Conservation (phyloP, 2,329 filamentous ascomycete genomes). For the Penicillium sclerotiorum region DNA sequence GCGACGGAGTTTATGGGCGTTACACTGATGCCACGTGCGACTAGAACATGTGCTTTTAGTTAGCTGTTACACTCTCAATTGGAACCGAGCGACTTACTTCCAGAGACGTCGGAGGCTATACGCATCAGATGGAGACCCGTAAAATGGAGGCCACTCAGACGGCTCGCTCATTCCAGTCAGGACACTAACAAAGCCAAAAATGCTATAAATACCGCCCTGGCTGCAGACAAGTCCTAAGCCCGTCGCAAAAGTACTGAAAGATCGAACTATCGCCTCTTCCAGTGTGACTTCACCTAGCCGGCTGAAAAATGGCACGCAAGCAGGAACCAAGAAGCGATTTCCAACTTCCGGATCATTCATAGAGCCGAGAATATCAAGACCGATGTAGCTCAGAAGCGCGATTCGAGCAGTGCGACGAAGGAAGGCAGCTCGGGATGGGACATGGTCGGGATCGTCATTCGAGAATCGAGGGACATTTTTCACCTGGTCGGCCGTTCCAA, state of each 20-base stretch:
- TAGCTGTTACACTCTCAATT: not conserved
- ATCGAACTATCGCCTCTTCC: not conserved
- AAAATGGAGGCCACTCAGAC: conserved; percentile 1
- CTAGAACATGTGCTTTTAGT: not conserved
- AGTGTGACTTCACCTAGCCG: not conserved
- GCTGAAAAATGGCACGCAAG: not conserved
- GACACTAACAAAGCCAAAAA: not conserved
- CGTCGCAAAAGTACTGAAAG: not conserved
- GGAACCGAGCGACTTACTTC: not conserved
- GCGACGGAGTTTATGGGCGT: not conserved
- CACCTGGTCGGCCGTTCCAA: not conserved
- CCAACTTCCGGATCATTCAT: not conserved
- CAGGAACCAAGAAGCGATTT: not conserved
- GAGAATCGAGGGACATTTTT: not conserved
- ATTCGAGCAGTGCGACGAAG: not conserved
- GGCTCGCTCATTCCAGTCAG: not conserved
- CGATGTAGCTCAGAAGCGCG: not conserved
- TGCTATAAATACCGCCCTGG: not conserved
- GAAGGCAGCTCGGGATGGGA: not conserved
- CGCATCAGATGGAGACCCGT: not conserved
- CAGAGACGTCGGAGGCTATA: conserved; percentile 1
- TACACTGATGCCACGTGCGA: not conserved
- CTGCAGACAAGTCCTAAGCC: not conserved
- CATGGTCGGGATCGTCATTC: not conserved
- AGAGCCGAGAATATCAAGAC: not conserved